Evolutionary conservation across 2,329 filamentous ascomycete species (phyloP).

Genomic region (Fusarium decemcellulare): DNA sequence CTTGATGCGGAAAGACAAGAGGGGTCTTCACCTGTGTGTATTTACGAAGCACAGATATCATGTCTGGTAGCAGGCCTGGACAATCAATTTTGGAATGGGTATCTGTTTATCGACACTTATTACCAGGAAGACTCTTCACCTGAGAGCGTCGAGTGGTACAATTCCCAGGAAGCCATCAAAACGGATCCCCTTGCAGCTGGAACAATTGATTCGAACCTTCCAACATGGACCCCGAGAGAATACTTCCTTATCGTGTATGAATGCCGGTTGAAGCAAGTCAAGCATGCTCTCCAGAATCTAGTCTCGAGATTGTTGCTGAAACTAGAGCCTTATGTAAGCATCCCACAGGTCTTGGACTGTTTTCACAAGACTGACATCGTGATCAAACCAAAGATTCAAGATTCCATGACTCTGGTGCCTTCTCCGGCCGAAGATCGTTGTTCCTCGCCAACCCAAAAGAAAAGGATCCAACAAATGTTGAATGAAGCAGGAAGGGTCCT

Average conservation of each 20-base stretch:
- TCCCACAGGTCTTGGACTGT: fast-evolving
- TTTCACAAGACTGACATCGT: fast-evolving
- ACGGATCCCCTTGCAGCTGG: not conserved
- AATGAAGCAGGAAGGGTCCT: not conserved
- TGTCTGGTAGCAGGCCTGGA: conserved; percentile 5
- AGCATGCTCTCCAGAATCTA: conserved; percentile 3
- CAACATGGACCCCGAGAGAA: conserved; percentile 3
- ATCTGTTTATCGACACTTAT: conserved; percentile 6
- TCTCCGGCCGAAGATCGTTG: fast-evolving
- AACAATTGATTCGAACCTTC: not conserved
- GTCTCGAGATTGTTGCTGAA: not conserved
- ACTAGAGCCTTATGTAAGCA: too few species aligned
- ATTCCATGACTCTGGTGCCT: fast-evolving
- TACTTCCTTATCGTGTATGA: conserved; percentile 11
- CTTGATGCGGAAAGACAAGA: fast-evolving
- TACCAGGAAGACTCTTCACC: not conserved
- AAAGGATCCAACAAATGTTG: not conserved
- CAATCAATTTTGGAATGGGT: conserved; percentile 5
- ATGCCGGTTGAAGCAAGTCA: conserved; percentile 5
- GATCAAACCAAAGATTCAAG: not conserved
- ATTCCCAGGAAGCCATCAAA: not conserved
- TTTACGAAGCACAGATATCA: not conserved
- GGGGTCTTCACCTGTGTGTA: not conserved
- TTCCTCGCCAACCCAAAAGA: not conserved
- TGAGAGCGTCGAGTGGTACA: not conserved